Evolutionary conservation across 2,329 filamentous ascomycete genomes (phyloP), one percentile per base, ranked within the genome.

Genomic region (Trichoderma koningiopsis): DNA sequence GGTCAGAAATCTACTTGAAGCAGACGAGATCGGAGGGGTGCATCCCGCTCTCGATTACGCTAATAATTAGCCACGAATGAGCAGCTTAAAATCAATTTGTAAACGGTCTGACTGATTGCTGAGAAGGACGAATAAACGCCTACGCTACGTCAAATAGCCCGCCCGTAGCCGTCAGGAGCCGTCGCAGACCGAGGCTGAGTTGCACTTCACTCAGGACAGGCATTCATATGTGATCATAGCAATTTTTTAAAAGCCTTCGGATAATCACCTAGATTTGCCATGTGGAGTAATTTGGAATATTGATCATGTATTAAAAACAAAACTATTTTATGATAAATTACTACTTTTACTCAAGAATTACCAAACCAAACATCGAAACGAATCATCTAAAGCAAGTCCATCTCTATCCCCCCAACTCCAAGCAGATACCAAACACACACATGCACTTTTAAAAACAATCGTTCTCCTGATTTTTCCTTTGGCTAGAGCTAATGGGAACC

Each of bases 81-180:
- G 37, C 37, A 66, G 14, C n/a, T 58, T 6, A 29, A 7, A 31
- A 49, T 29, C 13, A n/a, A 66, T 58, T 35, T 49, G 37, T n/a
- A 24, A n/a, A 19, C 27, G 4, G 7, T 43, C 35, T 65, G 35
- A 19, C 62, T 19, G 52, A 29, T 56, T 57, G 31, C 16, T 31
- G 35, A 29, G 31, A 29, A 58, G 40, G 19, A n/a, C 35, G 7
- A 10, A 43, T n/a, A 43, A 43, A 43, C 40, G 40, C 27, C 24
- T 49, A 14, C 24, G 35, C 29, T 31, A 40, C 24, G 22, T 7
- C 1, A 27, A 58, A 55, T 33, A 58, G 35, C 35, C 63, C 63
- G 63, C 37, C 19, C 63, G 53, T 58, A 66, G n/a, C 63, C 63
- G 63, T 66, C 3, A 55, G 24, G 47, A 66, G 63, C 63, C 63